phyloP scores from a whole-genome alignment of 2,329 filamentous ascomycete genomes.

The Thelonectria rubi region DNA sequence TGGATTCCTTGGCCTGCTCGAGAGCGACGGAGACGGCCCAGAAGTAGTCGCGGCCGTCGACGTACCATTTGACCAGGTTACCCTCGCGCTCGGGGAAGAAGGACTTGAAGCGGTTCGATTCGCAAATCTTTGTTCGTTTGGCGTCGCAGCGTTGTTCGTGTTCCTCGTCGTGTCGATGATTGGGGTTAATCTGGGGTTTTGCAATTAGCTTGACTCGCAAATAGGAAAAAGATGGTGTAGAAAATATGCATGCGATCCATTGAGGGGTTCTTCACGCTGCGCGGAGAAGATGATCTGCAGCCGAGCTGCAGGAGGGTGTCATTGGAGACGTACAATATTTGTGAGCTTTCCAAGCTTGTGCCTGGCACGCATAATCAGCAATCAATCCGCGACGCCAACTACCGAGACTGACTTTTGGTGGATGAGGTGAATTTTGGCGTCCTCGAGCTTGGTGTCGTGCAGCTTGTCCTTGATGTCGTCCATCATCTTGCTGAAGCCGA shows the following conservation, averaged over 20 bases:
- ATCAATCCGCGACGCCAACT: not conserved
- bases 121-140: conserved; percentile 76
- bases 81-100: conserved; percentile 88
- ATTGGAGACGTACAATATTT: conserved; percentile 60
- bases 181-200: conserved; percentile 72
- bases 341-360: conserved; percentile 70
- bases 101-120: conserved; percentile 85
- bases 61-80: conserved; percentile 95
- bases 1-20: conserved; percentile 89
- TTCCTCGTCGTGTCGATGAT: conserved; percentile 93
- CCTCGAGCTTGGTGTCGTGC: conserved; percentile 61
- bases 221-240: too few species aligned
- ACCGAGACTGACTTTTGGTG: conserved; percentile 63
- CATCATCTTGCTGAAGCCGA: conserved; percentile 48
- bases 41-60: conserved; percentile 94
- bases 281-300: not conserved
- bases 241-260: not conserved
- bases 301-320: not conserved
- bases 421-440: conserved; percentile 64
- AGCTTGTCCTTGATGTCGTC: conserved; percentile 66
- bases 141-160: conserved; percentile 86
- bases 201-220: not conserved
- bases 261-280: not conserved
- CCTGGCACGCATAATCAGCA: conserved; percentile 33
- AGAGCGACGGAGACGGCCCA: conserved; percentile 91